A percentile compares a stretch with the other conserved stretches of the same genome.
phyloP scores from a whole-genome alignment of 805 yeast species.

The Wickerhamomyces tratensis region DNA sequence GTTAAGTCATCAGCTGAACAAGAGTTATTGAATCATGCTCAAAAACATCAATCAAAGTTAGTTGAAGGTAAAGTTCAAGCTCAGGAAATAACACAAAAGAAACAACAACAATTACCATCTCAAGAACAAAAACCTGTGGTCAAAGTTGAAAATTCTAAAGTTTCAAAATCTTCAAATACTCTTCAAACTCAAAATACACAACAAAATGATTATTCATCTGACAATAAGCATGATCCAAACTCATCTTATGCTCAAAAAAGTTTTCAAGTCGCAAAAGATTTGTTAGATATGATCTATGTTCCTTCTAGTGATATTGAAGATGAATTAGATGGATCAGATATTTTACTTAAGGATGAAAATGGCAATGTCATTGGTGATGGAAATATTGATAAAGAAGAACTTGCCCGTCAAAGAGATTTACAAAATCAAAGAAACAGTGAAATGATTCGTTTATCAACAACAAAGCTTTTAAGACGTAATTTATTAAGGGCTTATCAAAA shows the following conservation, averaged over 20 bases:
- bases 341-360: constrained; percentile 16
- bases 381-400: no score
- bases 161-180: no score
- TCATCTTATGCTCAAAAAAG: neutral
- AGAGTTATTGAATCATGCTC: no score
- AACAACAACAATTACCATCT: no score
- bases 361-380: constrained; percentile 13
- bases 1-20: no score
- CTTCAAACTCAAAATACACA: no score
- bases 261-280: neutral
- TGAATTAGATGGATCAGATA: neutral
- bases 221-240: neutral
- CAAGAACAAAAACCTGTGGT: no score
- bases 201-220: no score
- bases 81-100: no score
- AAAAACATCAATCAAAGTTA: no score
- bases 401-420: constrained; percentile 21
- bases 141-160: no score
- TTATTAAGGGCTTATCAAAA: constrained; percentile 71
- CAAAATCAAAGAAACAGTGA: constrained; percentile 40
- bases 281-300: neutral
- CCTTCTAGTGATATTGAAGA: neutral
- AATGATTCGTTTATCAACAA: constrained; percentile 70
- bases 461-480: constrained; percentile 65
- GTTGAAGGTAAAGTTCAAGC: no score